Evolutionary conservation across 2,329 filamentous ascomycete genomes (phyloP).

Genomic region (Epichloe sylvatica): DNA sequence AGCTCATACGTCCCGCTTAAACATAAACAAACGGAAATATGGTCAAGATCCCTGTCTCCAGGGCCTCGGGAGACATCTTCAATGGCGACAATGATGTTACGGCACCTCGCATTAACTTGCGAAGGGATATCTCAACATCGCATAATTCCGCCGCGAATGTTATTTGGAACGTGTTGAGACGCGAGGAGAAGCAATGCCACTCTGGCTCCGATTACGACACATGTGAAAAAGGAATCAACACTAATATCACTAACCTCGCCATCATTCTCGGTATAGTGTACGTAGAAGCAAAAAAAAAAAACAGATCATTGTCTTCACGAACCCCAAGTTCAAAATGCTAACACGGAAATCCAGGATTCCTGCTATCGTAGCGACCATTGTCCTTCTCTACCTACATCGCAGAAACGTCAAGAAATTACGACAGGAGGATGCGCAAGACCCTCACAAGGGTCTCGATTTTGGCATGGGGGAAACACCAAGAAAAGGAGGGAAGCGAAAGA

Average conservation of each 20-base stretch:
- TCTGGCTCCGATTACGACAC: slow-evolving; percentile 18
- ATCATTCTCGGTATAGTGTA: slow-evolving; percentile 60
- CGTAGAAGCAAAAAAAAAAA: slow-evolving; percentile 22
- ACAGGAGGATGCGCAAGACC: slow-evolving; percentile 70
- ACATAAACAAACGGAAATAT: slow-evolving; percentile 4
- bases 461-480: slow-evolving; percentile 49
- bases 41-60: neutral
- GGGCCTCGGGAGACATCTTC: slow-evolving; percentile 7
- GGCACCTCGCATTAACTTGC: slow-evolving; percentile 15
- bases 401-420: slow-evolving; percentile 58
- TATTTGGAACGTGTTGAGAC: slow-evolving; percentile 7
- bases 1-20: slow-evolving; percentile 3
- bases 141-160: slow-evolving; percentile 2
- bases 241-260: slow-evolving; percentile 44
- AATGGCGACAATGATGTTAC: slow-evolving; percentile 11
- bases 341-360: slow-evolving; percentile 49
- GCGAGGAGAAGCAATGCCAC: slow-evolving; percentile 3
- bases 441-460: slow-evolving; percentile 85
- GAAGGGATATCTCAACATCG: slow-evolving; percentile 6
- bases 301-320: too few relatives aligned
- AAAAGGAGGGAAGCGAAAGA: slow-evolving; percentile 22
- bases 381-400: slow-evolving; percentile 66
- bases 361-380: slow-evolving; percentile 47
- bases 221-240: slow-evolving; percentile 47
- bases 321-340: neutral